A percentile compares a stretch with the other conserved stretches of the same genome.
These are phyloP conservation scores for Pseudogymnoascus sp. DNA, from an alignment of 2,329 filamentous ascomycete genomes.

Conservation along the genomic window DNA sequence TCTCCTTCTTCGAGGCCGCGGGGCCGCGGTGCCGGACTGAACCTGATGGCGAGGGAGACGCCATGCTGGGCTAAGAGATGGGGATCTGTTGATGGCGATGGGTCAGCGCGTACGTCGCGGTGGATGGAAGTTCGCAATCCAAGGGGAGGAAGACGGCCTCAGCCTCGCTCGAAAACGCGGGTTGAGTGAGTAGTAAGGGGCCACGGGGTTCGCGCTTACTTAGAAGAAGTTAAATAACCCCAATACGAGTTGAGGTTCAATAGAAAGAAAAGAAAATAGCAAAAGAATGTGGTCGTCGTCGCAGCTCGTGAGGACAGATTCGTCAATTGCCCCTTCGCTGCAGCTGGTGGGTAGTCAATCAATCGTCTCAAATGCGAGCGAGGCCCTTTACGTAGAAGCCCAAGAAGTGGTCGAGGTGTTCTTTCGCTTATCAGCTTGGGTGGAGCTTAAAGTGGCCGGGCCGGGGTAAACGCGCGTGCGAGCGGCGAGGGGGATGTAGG, in stretches of 20 bases:
- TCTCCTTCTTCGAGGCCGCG: conserved; percentile 39
- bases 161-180: neutral
- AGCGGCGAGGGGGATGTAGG: neutral
- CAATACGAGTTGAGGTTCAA: neutral
- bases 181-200: neutral
- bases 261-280: neutral
- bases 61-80: neutral
- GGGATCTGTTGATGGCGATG: no score
- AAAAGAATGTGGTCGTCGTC: neutral
- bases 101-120: neutral
- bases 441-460: neutral
- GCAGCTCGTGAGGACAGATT: neutral
- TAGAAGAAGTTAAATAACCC: neutral
- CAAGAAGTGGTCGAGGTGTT: neutral
- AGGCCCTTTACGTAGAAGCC: neutral
- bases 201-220: neutral
- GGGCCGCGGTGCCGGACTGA: conserved; percentile 26
- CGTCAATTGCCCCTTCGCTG: neutral
- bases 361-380: neutral
- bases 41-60: conserved; percentile 19
- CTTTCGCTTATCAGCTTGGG: neutral
- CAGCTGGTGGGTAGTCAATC: neutral
- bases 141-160: neutral
- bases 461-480: neutral
- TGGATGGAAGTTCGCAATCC: neutral